Evolutionary conservation across 139 green algal species (phyloP), one percentile per base, ranked within the genome.

Genomic region (Mesotaenium endlicherianum): DNA sequence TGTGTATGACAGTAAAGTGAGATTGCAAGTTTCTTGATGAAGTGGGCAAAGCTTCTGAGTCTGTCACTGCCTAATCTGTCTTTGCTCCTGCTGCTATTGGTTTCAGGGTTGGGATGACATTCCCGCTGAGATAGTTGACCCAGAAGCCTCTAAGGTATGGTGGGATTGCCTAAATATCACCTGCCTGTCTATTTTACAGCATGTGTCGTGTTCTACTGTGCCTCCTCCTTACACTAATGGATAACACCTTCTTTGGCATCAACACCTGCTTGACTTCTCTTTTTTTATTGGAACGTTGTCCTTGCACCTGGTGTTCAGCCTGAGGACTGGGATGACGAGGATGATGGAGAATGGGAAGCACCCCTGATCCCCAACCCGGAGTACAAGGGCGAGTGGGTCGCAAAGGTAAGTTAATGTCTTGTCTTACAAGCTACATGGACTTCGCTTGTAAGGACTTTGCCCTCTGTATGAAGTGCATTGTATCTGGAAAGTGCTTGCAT

Each of bases 301-400:
- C 26, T 64, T 64, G 53, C 26, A 8, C 47, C 55, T 81, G 81
- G 57, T 39, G 20, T 84, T 3, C 81, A 97, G 88, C 95, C 95
- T 1, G 92, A 93, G 0, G 91, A 97, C 83, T 98, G 95, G 95
- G 94, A 98, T 78, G 94, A 97, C 41, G 94, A 96, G 69, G 93
- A 97, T 80, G 93, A 98, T 64, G 95, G 95, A n/a, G 91, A 93
- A 44, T 98, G 95, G 95, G 91, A 94, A 88, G 74, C 95, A 8
- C 94, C 94, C 31, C 91, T 89, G 60, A 92, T 95, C 67, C 86
- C 90, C 59, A 97, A 97, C 92, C 94, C 94, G 8, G 94, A 97
- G 85, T 97, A 93, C 90, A 95, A 95, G 91, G 94, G 94, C 41
- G 91, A 94, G 80, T 97, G 94, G 94, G 93, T 92, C 90, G 43